These are phyloP conservation scores for Erythrophleum fordii DNA, from an alignment of 306 rosid species.

Conservation along the genomic window DNA sequence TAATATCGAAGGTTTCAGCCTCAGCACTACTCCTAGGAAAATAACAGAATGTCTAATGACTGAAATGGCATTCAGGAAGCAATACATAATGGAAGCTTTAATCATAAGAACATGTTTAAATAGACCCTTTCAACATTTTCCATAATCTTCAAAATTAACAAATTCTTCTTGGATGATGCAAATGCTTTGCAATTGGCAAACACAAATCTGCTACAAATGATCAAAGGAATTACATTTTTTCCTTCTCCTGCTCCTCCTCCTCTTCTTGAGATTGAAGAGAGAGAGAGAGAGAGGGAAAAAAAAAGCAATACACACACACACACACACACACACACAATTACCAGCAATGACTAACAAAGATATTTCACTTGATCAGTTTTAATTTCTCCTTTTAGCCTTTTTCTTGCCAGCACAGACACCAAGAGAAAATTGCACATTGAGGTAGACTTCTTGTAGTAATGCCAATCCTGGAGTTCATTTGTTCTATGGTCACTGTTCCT, in stretches of 20 bases:
- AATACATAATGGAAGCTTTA: not conserved
- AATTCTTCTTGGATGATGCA: not conserved
- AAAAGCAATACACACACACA: too few relatives aligned
- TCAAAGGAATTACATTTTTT: constrained; percentile 12
- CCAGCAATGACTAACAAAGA: constrained; percentile 18
- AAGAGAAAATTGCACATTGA: not conserved
- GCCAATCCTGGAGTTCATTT: constrained; percentile 1
- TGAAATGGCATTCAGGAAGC: not conserved
- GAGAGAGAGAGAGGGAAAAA: too few relatives aligned
- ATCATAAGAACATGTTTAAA: not conserved
- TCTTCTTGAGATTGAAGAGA: not conserved
- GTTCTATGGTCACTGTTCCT: not conserved
- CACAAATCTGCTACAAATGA: not conserved
- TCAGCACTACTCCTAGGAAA: not conserved
- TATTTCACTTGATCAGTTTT: not conserved
- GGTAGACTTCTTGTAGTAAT: not conserved
- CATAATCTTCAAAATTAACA: constrained; percentile 27
- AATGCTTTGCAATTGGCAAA: constrained; percentile 7
- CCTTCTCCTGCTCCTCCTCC: not conserved
- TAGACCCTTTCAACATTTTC: not conserved
- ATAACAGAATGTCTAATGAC: constrained; percentile 23
- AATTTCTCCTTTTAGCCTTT: not conserved
- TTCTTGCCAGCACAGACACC: constrained; percentile 15
- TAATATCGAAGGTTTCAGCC: not conserved
- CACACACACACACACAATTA: not conserved